Conservation (phyloP, 2,329 filamentous ascomycete genomes). For the Stachybotrys echinatus region DNA sequence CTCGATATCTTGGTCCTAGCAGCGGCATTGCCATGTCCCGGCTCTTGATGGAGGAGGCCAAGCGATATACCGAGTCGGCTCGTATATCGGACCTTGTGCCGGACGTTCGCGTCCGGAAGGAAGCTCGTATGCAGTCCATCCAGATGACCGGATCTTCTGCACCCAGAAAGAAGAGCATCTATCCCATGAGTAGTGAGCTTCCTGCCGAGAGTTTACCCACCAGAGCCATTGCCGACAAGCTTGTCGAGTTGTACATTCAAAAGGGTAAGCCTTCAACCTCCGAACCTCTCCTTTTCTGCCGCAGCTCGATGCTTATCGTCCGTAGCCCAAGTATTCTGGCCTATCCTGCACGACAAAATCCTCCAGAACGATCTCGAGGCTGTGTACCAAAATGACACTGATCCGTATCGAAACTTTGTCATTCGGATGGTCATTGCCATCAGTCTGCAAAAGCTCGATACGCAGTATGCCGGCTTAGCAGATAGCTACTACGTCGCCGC, state of each 20-base stretch:
- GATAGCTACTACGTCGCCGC: conserved; percentile 94
- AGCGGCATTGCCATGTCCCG: conserved; percentile 95
- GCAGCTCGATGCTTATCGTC: neutral
- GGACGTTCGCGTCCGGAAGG: conserved; percentile 56
- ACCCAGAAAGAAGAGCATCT: conserved; percentile 77
- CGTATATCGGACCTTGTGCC: conserved; percentile 90
- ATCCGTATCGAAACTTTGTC: conserved; percentile 83
- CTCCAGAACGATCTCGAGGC: conserved; percentile 73
- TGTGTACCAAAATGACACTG: conserved; percentile 70
- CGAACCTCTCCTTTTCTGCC: neutral
- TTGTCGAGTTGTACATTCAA: conserved; percentile 80
- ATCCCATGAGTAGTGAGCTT: conserved; percentile 82
- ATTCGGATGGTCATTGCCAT: conserved; percentile 91
- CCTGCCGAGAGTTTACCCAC: conserved; percentile 73
- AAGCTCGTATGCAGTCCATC: conserved; percentile 53
- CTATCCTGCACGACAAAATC: conserved; percentile 76
- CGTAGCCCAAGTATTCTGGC: conserved; percentile 80
- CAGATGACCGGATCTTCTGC: conserved; percentile 37
- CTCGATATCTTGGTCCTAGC: conserved; percentile 85
- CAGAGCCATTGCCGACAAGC: conserved; percentile 65
- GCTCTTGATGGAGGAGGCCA: conserved; percentile 93
- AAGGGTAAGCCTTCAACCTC: conserved; percentile 53
- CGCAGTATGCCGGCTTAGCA: conserved; percentile 84
- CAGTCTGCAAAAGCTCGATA: conserved; percentile 86
- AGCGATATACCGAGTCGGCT: conserved; percentile 84